Conservation (phyloP, 805 yeast species). For the Yarrowia yakushimensis region DNA sequence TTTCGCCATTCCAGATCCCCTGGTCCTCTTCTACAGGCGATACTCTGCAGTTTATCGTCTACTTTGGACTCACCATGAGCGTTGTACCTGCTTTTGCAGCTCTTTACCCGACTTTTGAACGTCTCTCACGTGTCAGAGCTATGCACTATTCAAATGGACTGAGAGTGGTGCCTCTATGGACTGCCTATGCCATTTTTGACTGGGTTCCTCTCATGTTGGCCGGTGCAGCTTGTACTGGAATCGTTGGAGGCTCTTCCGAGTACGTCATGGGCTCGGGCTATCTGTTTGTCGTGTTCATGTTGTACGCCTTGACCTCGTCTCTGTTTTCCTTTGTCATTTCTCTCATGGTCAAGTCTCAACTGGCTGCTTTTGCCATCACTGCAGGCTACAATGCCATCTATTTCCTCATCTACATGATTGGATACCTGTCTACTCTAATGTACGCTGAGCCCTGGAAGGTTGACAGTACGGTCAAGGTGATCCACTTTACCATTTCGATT, state of each 20-base stretch:
- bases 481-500: constrained; percentile 36
- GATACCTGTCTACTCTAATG: constrained; percentile 35
- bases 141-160: constrained; percentile 42
- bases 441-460: constrained; percentile 36
- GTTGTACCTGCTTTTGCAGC: constrained; percentile 40
- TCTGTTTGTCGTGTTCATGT: constrained; percentile 35
- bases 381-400: constrained; percentile 38
- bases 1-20: constrained; percentile 38
- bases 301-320: constrained; percentile 37
- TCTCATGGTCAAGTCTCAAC: constrained; percentile 36
- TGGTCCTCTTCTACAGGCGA: constrained; percentile 38
- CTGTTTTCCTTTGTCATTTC: constrained; percentile 36
- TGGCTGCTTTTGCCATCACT: constrained; percentile 41
- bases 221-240: constrained; percentile 33
- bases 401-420: constrained; percentile 37
- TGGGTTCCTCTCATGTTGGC: constrained; percentile 31
- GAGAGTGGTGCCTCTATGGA: constrained; percentile 38
- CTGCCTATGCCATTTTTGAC: constrained; percentile 36
- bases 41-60: constrained; percentile 38
- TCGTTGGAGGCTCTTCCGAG: constrained; percentile 33
- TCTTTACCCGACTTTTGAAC: constrained; percentile 39
- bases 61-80: constrained; percentile 39
- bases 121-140: constrained; percentile 38
- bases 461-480: constrained; percentile 30
- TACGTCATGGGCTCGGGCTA: constrained; percentile 36